Base-by-base conservation (phyloP, 1,139 yeast species). In the Yamadazyma songkhlaensis region DNA sequence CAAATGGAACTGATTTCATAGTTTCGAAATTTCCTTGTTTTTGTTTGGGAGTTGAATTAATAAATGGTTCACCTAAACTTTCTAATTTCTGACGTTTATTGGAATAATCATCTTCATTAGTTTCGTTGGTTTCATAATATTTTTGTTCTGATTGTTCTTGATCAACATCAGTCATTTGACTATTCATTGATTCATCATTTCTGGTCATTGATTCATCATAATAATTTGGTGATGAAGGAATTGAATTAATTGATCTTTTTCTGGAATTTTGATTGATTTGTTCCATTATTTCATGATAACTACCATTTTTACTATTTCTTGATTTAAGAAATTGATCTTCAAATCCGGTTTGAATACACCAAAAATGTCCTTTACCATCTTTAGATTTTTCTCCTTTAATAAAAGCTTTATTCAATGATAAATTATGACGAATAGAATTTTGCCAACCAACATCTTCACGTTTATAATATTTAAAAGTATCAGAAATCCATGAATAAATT, bases 301-400 rank as follows among this genome's bases (percentile, higher is more conserved):
- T 65, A 42, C 64, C 58, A 49, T 69, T 73, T 50, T 71, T 74
- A 30, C 65, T 68, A 37, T 68, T 60, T 51, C 81, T 75, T 6
- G 77, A 79, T 54, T 81, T 85, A 53, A 86, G 72, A 54, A 92
- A 92, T 58, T 84, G 88, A 46, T 79, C 79, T 59, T 90, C 97
- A 54, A 74, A 79, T 3, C 95, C 96, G 15, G 78, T 70, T 45
- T 84, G 89, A 38, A 92, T 87, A 50, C 86, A 81, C 98, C 98
- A 94, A 60, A 84, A 92, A 63, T 90, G 96, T 25, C 98, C 98
- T 64, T 92, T 92, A 6, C 97, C 97, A 59, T 87, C 95, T 50
- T 86, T 84, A 11, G 96, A 90, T 56, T 92, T 84, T 48, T 87
- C 96, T 27, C 95, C 88, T 62, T 92, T 92, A 39, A 84, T 75